Percentiles rank a stretch among this genome's conserved stretches.
phyloP scores from a whole-genome alignment of 352 stramenopile genomes.

The Pythium dissotocum region DNA sequence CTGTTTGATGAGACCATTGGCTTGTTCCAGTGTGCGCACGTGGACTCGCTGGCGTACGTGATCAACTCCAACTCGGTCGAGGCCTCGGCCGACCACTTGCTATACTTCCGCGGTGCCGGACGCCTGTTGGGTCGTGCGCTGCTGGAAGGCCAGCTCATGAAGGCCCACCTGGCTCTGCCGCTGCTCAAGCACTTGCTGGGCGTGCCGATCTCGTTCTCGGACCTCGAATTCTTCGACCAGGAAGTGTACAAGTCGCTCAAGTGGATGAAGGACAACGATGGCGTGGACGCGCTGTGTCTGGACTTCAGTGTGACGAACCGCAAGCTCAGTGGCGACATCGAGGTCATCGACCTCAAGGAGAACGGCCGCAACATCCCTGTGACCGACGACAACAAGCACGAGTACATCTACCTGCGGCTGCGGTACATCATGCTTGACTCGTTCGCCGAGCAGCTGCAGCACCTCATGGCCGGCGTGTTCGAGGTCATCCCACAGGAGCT shows the following conservation, averaged over 20 bases:
- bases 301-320: slow-evolving; percentile 85
- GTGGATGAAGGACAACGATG: slow-evolving; percentile 86
- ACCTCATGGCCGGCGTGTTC: slow-evolving; percentile 93
- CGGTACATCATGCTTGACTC: slow-evolving; percentile 96
- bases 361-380: slow-evolving; percentile 81
- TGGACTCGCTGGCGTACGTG: slow-evolving; percentile 77
- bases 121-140: slow-evolving; percentile 95
- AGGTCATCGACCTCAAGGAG: slow-evolving; percentile 83
- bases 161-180: slow-evolving; percentile 78
- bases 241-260: slow-evolving; percentile 84
- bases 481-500: slow-evolving; percentile 94
- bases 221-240: slow-evolving; percentile 89
- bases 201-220: slow-evolving; percentile 85
- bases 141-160: slow-evolving; percentile 94
- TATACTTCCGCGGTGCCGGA: slow-evolving; percentile 97
- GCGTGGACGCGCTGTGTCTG: slow-evolving; percentile 70
- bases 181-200: slow-evolving; percentile 86
- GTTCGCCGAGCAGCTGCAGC: slow-evolving; percentile 93
- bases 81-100: slow-evolving; percentile 92
- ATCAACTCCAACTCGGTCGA: slow-evolving; percentile 85
- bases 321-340: slow-evolving; percentile 72
- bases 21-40: slow-evolving; percentile 85
- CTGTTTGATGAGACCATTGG: slow-evolving; percentile 89
- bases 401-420: slow-evolving; percentile 95
- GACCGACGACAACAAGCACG: slow-evolving; percentile 97